Evolutionary conservation across 495 filamentous ascomycete genomes (phyloP), one percentile per base, ranked within the genome.

Genomic region (Parmelia sp.): DNA sequence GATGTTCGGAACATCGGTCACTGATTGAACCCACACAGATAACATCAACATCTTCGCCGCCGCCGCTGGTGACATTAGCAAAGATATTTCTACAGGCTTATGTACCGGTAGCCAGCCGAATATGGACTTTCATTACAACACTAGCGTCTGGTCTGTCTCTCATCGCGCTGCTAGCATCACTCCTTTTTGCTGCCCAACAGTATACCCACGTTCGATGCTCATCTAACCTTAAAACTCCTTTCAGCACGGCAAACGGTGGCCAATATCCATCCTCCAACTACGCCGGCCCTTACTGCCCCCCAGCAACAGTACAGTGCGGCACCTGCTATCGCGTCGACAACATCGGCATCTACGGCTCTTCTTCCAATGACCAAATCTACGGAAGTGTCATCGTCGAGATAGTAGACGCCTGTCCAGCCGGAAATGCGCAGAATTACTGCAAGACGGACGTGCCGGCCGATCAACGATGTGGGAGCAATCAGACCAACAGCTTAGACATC

Each of bases 311-410:
- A 29, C n/a, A 49, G 37, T 36, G 45, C 64, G 60, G 60, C 27
- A 61, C 55, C 49, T 68, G 66, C 64, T 60, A 68, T 59, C 33
- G 47, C n/a, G 64, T 68, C 31, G 58, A 57, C 40, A 68, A 62
- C 29, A 25, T 57, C 42, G 66, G 66, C 37, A 17, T 11, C 44
- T 25, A 56, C 60, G 64, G 45, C 59, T 31, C 65, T 6, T 37
- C 23, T 6, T 25, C 58, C 33, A 57, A 25, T 29, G 39, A 35
- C 37, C 45, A 33, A 57, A 53, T 58, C 40, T 37, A 56, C 15
- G 60, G 66, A 8, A 68, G 44, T 36, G 57, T 64, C 39, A 68
- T 37, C 47, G 66, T 68, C 33, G 58, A 68, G 40, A 68, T 68
- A 31, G 61, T 68, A 25, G 66, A 68, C 53, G 61, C 53, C 1